phyloP scores from a whole-genome alignment of 345 rosid genomes.

The Linum tenue region DNA sequence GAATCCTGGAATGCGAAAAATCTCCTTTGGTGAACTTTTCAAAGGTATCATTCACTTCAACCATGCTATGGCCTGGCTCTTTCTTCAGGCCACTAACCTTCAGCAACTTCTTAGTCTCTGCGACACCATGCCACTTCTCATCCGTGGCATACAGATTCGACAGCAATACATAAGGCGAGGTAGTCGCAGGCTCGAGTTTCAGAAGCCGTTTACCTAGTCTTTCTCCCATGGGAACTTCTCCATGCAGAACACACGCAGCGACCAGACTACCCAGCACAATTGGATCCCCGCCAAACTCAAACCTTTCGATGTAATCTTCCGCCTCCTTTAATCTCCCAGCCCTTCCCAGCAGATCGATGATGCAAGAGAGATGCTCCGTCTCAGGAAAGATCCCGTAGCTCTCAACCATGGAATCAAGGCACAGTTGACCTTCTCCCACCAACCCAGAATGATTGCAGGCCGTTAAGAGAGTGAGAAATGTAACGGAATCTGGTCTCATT shows the following conservation, averaged over 20 bases:
- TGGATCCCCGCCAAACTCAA: conserved; percentile 35
- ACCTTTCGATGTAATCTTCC: conserved; percentile 30
- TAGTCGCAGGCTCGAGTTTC: conserved; percentile 31
- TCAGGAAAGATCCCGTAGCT: conserved; percentile 37
- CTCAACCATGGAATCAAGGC: conserved; percentile 38
- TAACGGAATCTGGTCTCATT: conserved; percentile 43
- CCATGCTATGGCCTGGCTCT: conserved; percentile 45
- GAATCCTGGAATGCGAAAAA: conserved; percentile 35
- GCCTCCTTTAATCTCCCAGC: conserved; percentile 51
- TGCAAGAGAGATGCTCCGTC: conserved; percentile 51
- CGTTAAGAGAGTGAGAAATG: conserved; percentile 41
- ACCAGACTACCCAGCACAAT: conserved; percentile 54
- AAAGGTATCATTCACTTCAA: conserved; percentile 37
- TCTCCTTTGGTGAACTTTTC: conserved; percentile 39
- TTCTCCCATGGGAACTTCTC: conserved; percentile 37
- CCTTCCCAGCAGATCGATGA: conserved; percentile 57
- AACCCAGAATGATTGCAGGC: conserved; percentile 64
- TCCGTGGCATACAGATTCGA: conserved; percentile 54
- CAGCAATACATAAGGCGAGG: conserved; percentile 51
- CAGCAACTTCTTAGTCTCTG: conserved; percentile 47
- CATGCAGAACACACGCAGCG: conserved; percentile 44
- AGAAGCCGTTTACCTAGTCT: conserved; percentile 37
- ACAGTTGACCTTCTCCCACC: conserved; percentile 40
- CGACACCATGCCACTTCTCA: conserved; percentile 49
- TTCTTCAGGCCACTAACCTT: conserved; percentile 50